Evolutionary conservation across 2,329 filamentous ascomycete genomes (phyloP).

Genomic region (Phialophora tarda): DNA sequence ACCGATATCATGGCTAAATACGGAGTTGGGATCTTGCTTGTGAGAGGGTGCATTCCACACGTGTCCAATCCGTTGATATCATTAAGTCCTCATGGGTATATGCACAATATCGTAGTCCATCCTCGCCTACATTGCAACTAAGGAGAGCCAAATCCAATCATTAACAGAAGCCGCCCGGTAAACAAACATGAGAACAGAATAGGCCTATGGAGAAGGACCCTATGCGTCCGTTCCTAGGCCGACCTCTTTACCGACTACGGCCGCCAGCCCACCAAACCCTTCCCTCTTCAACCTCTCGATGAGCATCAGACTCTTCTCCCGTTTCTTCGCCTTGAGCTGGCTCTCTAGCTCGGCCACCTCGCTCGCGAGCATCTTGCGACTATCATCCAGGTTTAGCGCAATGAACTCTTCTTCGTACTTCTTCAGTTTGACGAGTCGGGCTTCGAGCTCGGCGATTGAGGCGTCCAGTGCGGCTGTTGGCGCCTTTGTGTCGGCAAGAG

Average conservation of each 20-base stretch:
- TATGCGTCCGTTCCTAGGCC: slow-evolving; percentile 30
- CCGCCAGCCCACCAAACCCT: slow-evolving; percentile 38
- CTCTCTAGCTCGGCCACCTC: slow-evolving; percentile 37
- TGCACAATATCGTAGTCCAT: slow-evolving; percentile 1
- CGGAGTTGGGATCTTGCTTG: not conserved
- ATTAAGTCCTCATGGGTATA: slow-evolving; percentile 6
- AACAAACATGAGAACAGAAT: not conserved
- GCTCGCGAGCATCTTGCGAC: slow-evolving; percentile 34
- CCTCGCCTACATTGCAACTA: not conserved
- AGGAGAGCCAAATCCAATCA: not conserved
- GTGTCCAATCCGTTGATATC: slow-evolving; percentile 6
- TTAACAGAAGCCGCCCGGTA: not conserved
- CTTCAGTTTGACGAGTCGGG: slow-evolving; percentile 32
- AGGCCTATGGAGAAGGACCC: not conserved
- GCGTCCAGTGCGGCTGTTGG: slow-evolving; percentile 35
- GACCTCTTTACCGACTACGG: slow-evolving; percentile 37
- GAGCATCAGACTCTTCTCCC: slow-evolving; percentile 36
- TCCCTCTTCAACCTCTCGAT: slow-evolving; percentile 37
- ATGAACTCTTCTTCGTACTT: slow-evolving; percentile 40
- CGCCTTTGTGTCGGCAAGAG: slow-evolving; percentile 15
- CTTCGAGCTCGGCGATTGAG: slow-evolving; percentile 34
- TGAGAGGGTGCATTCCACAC: not conserved
- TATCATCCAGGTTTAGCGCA: slow-evolving; percentile 38
- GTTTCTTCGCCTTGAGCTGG: slow-evolving; percentile 32
- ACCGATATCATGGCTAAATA: slow-evolving; percentile 3